Percentiles rank a stretch among this genome's conserved stretches.
phyloP scores from a whole-genome alignment of 345 rosid genomes.

The Iberis pinnata region DNA sequence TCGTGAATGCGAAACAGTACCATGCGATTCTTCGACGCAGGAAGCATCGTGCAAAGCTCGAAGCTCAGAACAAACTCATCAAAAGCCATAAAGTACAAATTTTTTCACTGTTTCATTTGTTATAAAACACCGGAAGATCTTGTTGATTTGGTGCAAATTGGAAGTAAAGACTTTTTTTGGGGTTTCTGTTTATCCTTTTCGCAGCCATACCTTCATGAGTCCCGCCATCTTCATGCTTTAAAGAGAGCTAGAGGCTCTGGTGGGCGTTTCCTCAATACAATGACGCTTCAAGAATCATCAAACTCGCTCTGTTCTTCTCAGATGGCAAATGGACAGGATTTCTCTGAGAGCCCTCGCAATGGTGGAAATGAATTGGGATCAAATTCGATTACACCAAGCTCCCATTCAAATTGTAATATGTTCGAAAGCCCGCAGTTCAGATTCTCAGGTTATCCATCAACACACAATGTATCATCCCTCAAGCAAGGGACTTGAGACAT shows the following conservation, averaged over 20 bases:
- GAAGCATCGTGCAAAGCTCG: conserved; percentile 71
- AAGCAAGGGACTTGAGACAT: conserved; percentile 27
- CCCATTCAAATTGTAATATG: conserved; percentile 27
- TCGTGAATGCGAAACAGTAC: conserved; percentile 80
- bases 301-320: conserved; percentile 24
- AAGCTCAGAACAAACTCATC: conserved; percentile 67
- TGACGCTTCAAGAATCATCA: conserved; percentile 43
- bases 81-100: conserved; percentile 57
- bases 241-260: conserved; percentile 77
- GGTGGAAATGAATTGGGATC: conserved; percentile 34
- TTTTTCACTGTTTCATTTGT: neutral
- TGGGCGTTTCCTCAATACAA: conserved; percentile 69
- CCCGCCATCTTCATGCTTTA: conserved; percentile 80
- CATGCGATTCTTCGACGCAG: conserved; percentile 78
- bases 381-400: conserved; percentile 31
- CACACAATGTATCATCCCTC: conserved; percentile 34
- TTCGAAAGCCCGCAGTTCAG: conserved; percentile 21
- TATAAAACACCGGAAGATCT: conserved; percentile 3
- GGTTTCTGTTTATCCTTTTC: neutral
- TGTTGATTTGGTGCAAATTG: neutral
- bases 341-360: conserved; percentile 1
- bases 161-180: too few species aligned
- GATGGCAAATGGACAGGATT: conserved; percentile 23
- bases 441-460: conserved; percentile 27
- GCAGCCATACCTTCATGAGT: conserved; percentile 86